Percentiles rank a stretch among this genome's conserved stretches.
phyloP scores from a whole-genome alignment of 345 rosid species.

The Gossypium anomalum region DNA sequence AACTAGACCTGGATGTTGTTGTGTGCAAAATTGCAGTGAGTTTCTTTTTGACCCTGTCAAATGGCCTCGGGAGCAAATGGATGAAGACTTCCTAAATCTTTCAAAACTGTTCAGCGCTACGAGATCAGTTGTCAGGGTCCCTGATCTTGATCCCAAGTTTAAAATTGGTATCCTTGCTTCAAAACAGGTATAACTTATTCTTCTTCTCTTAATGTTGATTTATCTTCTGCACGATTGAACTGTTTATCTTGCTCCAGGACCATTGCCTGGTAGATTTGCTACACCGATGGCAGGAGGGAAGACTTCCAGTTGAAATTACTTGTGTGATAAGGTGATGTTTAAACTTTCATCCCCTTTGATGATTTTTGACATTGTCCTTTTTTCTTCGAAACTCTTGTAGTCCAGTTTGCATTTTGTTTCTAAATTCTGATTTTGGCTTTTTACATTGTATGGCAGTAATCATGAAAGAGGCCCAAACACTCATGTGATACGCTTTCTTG shows the following conservation, averaged over 20 bases:
- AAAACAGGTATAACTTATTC: slow-evolving; percentile 50
- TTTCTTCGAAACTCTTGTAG: neutral
- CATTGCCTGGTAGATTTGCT: slow-evolving; percentile 89
- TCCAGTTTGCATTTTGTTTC: slow-evolving; percentile 3
- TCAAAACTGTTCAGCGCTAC: slow-evolving; percentile 51
- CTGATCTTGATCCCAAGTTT: slow-evolving; percentile 72
- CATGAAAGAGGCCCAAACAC: slow-evolving; percentile 86
- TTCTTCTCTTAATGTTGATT: neutral
- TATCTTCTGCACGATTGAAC: neutral
- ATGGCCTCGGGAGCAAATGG: slow-evolving; percentile 74
- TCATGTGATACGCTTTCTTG: slow-evolving; percentile 74
- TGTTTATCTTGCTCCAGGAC: slow-evolving; percentile 44
- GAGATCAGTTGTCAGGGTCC: slow-evolving; percentile 76
- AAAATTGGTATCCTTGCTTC: slow-evolving; percentile 87
- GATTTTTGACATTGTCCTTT: neutral
- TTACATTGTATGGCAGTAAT: slow-evolving; percentile 49
- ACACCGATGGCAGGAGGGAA: slow-evolving; percentile 87
- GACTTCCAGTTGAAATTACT: slow-evolving; percentile 78
- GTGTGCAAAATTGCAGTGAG: slow-evolving; percentile 40
- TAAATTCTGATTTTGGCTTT: neutral
- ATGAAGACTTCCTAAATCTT: slow-evolving; percentile 64
- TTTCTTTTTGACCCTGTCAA: slow-evolving; percentile 68
- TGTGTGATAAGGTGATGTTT: slow-evolving; percentile 76
- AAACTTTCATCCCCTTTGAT: neutral
- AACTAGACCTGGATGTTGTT: slow-evolving; percentile 8